Conservation (phyloP, 176 grass and related monocot species). For the Musa beccarii region DNA sequence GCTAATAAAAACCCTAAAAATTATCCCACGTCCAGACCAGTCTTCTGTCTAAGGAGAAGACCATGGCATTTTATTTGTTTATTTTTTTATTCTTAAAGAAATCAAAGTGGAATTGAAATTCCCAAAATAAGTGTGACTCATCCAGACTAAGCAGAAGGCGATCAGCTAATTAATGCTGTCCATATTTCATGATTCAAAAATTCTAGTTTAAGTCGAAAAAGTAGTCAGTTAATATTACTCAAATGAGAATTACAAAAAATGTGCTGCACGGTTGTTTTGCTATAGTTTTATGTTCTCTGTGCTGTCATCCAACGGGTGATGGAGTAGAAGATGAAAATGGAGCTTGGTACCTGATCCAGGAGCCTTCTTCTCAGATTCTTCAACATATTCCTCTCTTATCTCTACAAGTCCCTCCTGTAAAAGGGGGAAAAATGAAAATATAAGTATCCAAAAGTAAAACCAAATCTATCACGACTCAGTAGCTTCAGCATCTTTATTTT, state of each 20-base stretch:
- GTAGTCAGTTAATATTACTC: background rate
- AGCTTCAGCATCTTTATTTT: constrained; percentile 1
- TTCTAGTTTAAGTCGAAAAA: background rate
- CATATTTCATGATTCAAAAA: background rate
- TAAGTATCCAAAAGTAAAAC: background rate
- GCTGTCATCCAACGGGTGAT: background rate
- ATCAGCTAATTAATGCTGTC: background rate
- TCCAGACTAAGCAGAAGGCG: no score
- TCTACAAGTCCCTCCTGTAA: constrained; percentile 86
- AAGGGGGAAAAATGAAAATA: constrained; percentile 13
- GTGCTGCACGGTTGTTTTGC: no score
- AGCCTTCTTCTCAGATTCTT: constrained; percentile 32
- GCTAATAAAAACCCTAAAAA: no score
- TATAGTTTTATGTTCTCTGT: no score
- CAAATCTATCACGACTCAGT: background rate
- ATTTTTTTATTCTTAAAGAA: no score
- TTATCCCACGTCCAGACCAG: no score
- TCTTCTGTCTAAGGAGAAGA: no score
- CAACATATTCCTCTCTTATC: constrained; percentile 91
- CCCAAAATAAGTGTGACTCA: no score
- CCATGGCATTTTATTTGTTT: no score
- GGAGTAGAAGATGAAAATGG: constrained; percentile 8
- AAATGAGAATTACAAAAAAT: no score
- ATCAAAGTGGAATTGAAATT: no score
- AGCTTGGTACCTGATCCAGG: constrained; percentile 33